Evolutionary conservation across 2,329 filamentous ascomycete species (phyloP).

Genomic region (Verticillium zaregamsianum): DNA sequence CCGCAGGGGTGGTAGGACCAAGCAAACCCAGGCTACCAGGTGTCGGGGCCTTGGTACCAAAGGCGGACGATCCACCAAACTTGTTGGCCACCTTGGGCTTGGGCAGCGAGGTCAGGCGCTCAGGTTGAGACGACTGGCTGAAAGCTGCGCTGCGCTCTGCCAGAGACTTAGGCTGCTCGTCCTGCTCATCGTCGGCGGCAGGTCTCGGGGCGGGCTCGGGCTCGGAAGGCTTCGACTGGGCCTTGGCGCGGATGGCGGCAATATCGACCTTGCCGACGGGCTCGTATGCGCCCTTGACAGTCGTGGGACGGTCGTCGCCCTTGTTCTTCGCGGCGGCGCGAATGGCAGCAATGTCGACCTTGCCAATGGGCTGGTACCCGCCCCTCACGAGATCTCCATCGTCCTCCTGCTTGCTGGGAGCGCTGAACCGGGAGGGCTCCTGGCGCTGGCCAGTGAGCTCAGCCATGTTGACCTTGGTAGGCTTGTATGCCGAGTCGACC

Average conservation of each 20-base stretch:
- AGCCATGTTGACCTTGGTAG: conserved; percentile 90
- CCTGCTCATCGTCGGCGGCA: conserved; percentile 1
- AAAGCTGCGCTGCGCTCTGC: conserved; percentile 77
- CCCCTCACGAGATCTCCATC: conserved; percentile 69
- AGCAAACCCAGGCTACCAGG: conserved; percentile 66
- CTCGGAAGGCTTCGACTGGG: conserved; percentile 63
- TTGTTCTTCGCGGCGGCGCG: conserved; percentile 66
- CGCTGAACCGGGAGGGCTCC: conserved; percentile 58
- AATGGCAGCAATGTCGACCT: conserved; percentile 94
- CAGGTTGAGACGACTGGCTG: conserved; percentile 55
- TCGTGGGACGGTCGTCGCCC: conserved; percentile 74
- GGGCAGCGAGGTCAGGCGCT: conserved; percentile 79
- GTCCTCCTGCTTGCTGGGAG: conserved; percentile 39
- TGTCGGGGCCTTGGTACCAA: conserved; percentile 81
- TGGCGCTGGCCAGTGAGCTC: conserved; percentile 73
- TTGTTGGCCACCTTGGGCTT: conserved; percentile 95
- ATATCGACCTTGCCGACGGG: conserved; percentile 97
- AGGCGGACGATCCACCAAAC: conserved; percentile 70
- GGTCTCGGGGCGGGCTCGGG: conserved; percentile 23
- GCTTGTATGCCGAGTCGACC: conserved; percentile 87
- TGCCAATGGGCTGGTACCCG: conserved; percentile 88
- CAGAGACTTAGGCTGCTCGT: conserved; percentile 50
- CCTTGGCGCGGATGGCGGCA: conserved; percentile 81
- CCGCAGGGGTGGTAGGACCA: conserved; percentile 55
- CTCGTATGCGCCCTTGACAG: conserved; percentile 90